These are phyloP conservation scores for Penicillium ochrochloron DNA, from an alignment of 495 filamentous ascomycete genomes.

Conservation along the genomic window DNA sequence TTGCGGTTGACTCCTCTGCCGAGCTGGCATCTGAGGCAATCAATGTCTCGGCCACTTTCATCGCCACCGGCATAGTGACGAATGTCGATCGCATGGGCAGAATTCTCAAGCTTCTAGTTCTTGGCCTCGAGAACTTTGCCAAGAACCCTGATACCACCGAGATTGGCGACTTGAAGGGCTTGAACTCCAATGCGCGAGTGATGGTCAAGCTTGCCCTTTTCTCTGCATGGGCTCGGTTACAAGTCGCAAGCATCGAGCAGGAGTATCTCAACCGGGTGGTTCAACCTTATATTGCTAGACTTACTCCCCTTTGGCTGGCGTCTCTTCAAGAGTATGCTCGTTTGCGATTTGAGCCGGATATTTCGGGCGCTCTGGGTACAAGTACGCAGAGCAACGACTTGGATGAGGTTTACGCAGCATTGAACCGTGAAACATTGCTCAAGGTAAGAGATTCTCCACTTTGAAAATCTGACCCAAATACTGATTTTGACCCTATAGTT, in stretches of 20 bases:
- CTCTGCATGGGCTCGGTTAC: conserved; percentile 98
- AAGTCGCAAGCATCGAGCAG: conserved; percentile 94
- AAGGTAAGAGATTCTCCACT: conserved; percentile 51
- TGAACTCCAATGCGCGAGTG: conserved; percentile 94
- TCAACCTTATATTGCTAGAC: conserved; percentile 82
- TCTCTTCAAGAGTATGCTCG: conserved; percentile 93
- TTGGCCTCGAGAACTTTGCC: conserved; percentile 90
- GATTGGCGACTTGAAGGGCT: conserved; percentile 90
- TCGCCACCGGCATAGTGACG: conserved; percentile 95
- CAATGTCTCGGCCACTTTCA: conserved; percentile 96
- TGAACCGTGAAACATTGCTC: conserved; percentile 91
- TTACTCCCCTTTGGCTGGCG: conserved; percentile 92
- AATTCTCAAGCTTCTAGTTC: conserved; percentile 90
- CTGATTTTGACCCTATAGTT: conserved; percentile 59
- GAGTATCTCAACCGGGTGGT: conserved; percentile 87
- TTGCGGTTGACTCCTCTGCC: conserved; percentile 92
- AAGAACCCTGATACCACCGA: conserved; percentile 78
- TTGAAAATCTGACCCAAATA: not conserved
- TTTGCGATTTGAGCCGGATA: conserved; percentile 93
- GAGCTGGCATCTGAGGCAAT: conserved; percentile 94
- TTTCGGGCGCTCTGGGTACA: conserved; percentile 82
- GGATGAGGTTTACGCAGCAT: conserved; percentile 88
- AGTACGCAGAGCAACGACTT: conserved; percentile 71
- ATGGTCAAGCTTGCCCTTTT: conserved; percentile 98
- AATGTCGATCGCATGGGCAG: conserved; percentile 98